phyloP scores from a whole-genome alignment of 257 asterid species.

The Schizonepeta tenuifolia region DNA sequence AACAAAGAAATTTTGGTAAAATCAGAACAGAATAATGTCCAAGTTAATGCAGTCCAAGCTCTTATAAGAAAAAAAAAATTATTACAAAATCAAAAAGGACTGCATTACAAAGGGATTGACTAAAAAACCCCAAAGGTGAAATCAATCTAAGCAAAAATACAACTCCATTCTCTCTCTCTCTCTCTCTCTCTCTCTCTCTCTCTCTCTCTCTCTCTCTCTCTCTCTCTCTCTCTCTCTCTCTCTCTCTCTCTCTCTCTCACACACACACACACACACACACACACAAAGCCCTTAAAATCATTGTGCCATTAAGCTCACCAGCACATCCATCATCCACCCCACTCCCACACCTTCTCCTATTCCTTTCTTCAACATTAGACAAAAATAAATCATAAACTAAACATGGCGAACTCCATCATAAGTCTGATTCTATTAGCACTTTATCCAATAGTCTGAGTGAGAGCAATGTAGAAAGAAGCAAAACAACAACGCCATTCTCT shows the following conservation, averaged over 20 bases:
- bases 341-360: neutral
- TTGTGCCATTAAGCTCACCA: neutral
- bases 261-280: no score
- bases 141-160: neutral
- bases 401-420: neutral
- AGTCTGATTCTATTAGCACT: neutral
- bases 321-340: neutral
- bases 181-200: no score
- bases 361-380: neutral
- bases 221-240: no score
- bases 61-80: neutral
- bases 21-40: neutral
- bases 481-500: neutral
- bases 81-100: neutral
- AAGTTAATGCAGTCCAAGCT: neutral
- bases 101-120: neutral
- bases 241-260: no score
- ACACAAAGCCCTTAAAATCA: neutral
- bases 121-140: neutral
- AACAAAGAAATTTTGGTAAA: neutral
- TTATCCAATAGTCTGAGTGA: neutral
- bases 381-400: neutral
- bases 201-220: no score
- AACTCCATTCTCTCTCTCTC: neutral
- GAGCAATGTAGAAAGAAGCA: neutral